Evolutionary conservation across 116 monocot species (phyloP).

Genomic region (Papilionanthe hybrid): DNA sequence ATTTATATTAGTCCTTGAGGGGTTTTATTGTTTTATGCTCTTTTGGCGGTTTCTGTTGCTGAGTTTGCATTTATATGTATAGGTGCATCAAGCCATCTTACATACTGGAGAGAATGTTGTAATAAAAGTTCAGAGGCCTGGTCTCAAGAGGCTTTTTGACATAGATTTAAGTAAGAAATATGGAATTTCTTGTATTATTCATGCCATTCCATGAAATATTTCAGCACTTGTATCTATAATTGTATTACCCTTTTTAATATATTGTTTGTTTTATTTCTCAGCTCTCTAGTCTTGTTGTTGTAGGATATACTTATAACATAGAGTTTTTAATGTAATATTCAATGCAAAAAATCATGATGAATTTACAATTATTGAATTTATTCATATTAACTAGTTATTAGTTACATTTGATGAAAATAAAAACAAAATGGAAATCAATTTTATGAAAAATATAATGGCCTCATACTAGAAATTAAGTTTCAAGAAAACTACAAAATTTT

Average conservation of each 20-base stretch:
- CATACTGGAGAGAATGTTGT: slow-evolving; percentile 89
- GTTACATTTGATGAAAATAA: not conserved
- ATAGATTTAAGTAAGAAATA: slow-evolving; percentile 85
- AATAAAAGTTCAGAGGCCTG: slow-evolving; percentile 90
- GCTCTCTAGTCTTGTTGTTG: not conserved
- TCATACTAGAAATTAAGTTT: not conserved
- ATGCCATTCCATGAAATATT: not conserved
- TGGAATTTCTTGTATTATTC: not conserved
- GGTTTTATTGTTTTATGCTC: not conserved
- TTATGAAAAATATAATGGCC: not conserved
- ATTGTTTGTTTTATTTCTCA: too few relatives aligned
- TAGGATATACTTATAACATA: not conserved
- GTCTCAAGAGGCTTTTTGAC: slow-evolving; percentile 92
- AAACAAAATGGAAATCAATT: not conserved
- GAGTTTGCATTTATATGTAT: not conserved
- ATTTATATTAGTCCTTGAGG: too few relatives aligned
- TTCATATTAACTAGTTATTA: not conserved
- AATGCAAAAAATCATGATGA: not conserved
- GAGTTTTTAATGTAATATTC: not conserved
- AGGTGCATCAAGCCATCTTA: slow-evolving; percentile 95
- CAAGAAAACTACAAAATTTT: not conserved
- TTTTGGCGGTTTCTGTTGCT: not conserved
- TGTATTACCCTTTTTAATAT: not conserved
- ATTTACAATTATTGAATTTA: too few relatives aligned
- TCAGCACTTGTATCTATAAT: not conserved